Base-by-base conservation (phyloP, 192 early-diverging fungal genomes). In the Rhizophagus clarus region DNA sequence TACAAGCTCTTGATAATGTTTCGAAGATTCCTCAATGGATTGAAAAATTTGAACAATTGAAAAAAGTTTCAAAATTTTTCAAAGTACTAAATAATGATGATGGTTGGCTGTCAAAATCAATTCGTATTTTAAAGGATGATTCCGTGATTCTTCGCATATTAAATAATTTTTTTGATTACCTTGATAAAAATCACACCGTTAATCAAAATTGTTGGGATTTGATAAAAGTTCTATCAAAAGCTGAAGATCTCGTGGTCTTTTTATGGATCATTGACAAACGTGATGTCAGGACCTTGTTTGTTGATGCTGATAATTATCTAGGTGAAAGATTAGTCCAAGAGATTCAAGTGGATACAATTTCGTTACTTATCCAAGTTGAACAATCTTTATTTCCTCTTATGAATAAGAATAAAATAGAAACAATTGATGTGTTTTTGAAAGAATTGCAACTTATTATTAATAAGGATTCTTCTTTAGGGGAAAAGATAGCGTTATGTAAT, bases 251-350 rank as follows among this genome's bases (percentile, higher is more conserved):
- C 10, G 3, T 71, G 22, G 4, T n/a, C 12, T 71, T 22, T 8
- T 24, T 71, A 11, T 22, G 24, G 5, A 24, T 8, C 5, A 61
- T 71, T 3, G 69, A 37, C 34, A 42, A 66, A 42, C 45, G 68
- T 60, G 74, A 66, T 45, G 32, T 81, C n/a, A 66, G 31, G 37
- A 76, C 76, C 67, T 45, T 74, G n/a, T 69, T 81, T 70, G 76
- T 69, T 61, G 60, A 29, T n/a, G 61, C 67, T 34, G 80, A 81
- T 61, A 73, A 81, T 10, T 42, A 60, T 26, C 42, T 61, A 7
- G 64, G 68, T 68, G 80, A 77, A 66, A 15, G 47, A 28, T 42
- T 79, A 12, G 60, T 69, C 2, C 77, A 79, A 60, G 72, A 76
- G 20, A 70, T 69, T 7, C 77, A 79, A 60, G 72, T 69, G 20